A percentile compares a stretch with the other conserved stretches of the same genome.
Conservation (phyloP, 176 grass and related monocot genomes). For the Elaeis guineensis region DNA sequence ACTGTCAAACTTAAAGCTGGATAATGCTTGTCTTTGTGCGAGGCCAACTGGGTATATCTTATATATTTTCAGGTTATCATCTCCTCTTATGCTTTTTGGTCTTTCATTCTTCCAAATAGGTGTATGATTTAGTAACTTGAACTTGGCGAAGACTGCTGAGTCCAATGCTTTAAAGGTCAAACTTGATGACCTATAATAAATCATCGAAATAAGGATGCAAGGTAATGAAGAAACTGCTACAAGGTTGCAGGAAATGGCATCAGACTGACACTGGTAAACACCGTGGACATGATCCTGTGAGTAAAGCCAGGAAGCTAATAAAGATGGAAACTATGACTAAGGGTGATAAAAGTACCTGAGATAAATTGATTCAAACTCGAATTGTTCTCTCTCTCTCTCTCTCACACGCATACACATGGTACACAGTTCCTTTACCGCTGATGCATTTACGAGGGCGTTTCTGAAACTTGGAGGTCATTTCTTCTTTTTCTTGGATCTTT, state of each 20-base stretch:
- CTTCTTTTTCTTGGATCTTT: constrained; percentile 73
- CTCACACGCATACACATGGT: constrained; percentile 87
- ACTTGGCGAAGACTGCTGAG: constrained; percentile 48
- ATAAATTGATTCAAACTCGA: constrained; percentile 70
- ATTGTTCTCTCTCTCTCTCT: constrained; percentile 79
- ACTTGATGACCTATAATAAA: constrained; percentile 35
- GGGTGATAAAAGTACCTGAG: constrained; percentile 41
- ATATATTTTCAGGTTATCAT: constrained; percentile 61
- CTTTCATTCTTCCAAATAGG: constrained; percentile 91
- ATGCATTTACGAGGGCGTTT: constrained; percentile 75
- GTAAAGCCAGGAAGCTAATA: too few relatives aligned
- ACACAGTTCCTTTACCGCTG: constrained; percentile 50
- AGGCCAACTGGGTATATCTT: constrained; percentile 70
- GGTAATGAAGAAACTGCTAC: background rate
- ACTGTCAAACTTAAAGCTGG: constrained; percentile 6
- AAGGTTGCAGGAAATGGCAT: too few relatives aligned
- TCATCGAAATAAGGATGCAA: background rate
- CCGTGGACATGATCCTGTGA: too few relatives aligned
- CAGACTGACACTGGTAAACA: too few relatives aligned
- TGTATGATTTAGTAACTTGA: constrained; percentile 56
- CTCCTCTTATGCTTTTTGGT: constrained; percentile 61
- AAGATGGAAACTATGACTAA: too few relatives aligned
- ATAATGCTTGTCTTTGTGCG: constrained; percentile 19
- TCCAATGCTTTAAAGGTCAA: constrained; percentile 53
- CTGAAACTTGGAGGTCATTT: constrained; percentile 45